phyloP scores from a whole-genome alignment of 1,284 basidiomycete species.

The Cutaneotrichosporon cyanovorans region DNA sequence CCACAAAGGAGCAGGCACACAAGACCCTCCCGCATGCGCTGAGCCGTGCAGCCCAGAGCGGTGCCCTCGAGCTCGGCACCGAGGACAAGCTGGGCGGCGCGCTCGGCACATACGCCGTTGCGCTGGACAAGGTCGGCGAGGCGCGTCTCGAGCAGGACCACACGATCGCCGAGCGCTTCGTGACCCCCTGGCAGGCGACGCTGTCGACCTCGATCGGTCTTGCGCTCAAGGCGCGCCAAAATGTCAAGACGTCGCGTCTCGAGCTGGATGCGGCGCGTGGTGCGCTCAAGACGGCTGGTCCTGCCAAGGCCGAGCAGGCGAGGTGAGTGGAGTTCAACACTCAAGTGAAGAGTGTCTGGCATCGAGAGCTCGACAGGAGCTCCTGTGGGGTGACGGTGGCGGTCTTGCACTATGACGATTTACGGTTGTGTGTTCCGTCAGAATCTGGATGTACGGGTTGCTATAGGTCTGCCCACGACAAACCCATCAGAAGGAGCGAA shows the following conservation, averaged over 20 bases:
- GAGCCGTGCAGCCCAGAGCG: slow-evolving; percentile 67
- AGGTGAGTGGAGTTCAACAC: slow-evolving; percentile 49
- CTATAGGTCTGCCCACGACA: no score
- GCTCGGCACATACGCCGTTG: slow-evolving; percentile 68
- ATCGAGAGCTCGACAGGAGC: no score
- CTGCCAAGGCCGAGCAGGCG: slow-evolving; percentile 77
- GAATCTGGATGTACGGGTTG: no score
- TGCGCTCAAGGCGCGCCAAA: slow-evolving; percentile 81
- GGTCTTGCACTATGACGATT: no score
- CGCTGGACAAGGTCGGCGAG: slow-evolving; percentile 79
- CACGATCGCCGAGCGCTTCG: slow-evolving; percentile 64
- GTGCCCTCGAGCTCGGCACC: slow-evolving; percentile 55
- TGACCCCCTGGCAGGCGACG: slow-evolving; percentile 86
- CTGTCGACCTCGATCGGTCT: slow-evolving; percentile 70
- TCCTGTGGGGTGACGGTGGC: no score
- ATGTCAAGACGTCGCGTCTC: slow-evolving; percentile 72
- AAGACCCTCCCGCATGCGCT: slow-evolving; percentile 96
- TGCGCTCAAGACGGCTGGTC: slow-evolving; percentile 61
- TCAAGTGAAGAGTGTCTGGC: no score
- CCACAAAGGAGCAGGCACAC: slow-evolving; percentile 48
- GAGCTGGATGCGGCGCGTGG: slow-evolving; percentile 66
- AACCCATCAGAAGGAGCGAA: no score
- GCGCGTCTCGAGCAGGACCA: slow-evolving; percentile 78
- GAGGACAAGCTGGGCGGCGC: slow-evolving; percentile 68
- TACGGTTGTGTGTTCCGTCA: no score